phyloP scores from a whole-genome alignment of 768 basidiomycete genomes.

The Ramaria sp. region DNA sequence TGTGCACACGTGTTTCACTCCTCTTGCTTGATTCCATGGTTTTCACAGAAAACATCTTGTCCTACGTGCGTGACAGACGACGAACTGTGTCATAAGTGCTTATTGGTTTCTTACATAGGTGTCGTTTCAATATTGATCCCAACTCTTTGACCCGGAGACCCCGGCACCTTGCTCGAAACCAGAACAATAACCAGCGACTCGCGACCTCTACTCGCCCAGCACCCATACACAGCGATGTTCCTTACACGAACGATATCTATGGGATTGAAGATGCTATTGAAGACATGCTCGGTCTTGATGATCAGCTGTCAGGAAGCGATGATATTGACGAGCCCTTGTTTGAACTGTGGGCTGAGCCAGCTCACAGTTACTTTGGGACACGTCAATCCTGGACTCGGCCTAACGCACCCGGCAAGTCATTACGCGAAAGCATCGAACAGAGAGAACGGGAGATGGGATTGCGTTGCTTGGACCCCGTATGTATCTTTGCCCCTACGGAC shows the following conservation, averaged over 20 bases:
- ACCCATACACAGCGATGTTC: too few relatives aligned
- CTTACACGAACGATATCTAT: too few relatives aligned
- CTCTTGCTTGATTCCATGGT: constrained; percentile 72
- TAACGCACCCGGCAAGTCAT: constrained; percentile 51
- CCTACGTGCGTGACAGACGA: constrained; percentile 32
- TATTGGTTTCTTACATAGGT: constrained; percentile 17
- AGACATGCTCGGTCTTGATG: too few relatives aligned
- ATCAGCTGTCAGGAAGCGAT: neutral
- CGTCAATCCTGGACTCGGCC: constrained; percentile 41
- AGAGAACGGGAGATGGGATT: constrained; percentile 62
- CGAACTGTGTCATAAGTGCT: neutral
- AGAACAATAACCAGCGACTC: neutral
- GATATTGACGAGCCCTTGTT: neutral
- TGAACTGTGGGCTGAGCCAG: too few relatives aligned
- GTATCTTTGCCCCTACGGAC: constrained; percentile 65
- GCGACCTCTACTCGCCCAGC: neutral
- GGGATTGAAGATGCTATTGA: too few relatives aligned
- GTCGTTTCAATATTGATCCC: constrained; percentile 75
- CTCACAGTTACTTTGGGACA: too few relatives aligned
- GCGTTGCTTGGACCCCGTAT: constrained; percentile 60
- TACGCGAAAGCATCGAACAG: constrained; percentile 63
- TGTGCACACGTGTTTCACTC: constrained; percentile 79
- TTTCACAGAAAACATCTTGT: constrained; percentile 66
- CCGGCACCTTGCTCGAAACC: neutral
- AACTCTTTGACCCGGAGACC: constrained; percentile 35